phyloP scores from a whole-genome alignment of 2,329 filamentous ascomycete species.

The Aureobasidium leucospermi region DNA sequence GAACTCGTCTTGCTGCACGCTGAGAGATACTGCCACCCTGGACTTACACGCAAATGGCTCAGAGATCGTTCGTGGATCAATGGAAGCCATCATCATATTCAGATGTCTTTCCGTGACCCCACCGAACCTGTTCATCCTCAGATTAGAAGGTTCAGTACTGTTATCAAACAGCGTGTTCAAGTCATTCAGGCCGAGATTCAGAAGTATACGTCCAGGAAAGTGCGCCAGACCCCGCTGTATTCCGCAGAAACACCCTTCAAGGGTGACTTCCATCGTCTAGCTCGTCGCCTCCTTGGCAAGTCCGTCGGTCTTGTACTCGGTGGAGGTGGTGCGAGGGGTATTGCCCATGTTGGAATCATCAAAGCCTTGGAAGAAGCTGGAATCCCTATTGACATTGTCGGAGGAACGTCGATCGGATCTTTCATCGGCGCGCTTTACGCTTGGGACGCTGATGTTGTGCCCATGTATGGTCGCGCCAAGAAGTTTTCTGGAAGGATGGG shows the following conservation, averaged over 20 bases:
- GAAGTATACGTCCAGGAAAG: slow-evolving; percentile 90
- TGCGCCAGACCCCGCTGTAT: slow-evolving; percentile 83
- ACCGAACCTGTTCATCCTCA: slow-evolving; percentile 69
- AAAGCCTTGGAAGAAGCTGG: slow-evolving; percentile 91
- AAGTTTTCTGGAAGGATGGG: slow-evolving; percentile 98
- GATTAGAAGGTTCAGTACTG: slow-evolving; percentile 71
- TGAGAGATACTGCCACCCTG: slow-evolving; percentile 78
- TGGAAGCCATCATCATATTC: slow-evolving; percentile 92
- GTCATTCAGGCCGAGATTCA: slow-evolving; percentile 95
- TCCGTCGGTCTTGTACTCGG: slow-evolving; percentile 91
- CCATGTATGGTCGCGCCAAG: slow-evolving; percentile 93
- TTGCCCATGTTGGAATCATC: slow-evolving; percentile 90
- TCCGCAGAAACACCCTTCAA: slow-evolving; percentile 89
- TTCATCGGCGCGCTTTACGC: slow-evolving; percentile 95
- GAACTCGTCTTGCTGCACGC: slow-evolving; percentile 83
- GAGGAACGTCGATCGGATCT: slow-evolving; percentile 90
- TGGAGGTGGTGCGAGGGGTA: slow-evolving; percentile 84
- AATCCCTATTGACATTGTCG: slow-evolving; percentile 90
- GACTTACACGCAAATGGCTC: slow-evolving; percentile 81
- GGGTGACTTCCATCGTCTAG: slow-evolving; percentile 90
- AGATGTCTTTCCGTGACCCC: slow-evolving; percentile 80
- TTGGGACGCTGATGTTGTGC: slow-evolving; percentile 90
- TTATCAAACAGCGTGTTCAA: slow-evolving; percentile 86
- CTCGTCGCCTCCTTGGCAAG: slow-evolving; percentile 82
- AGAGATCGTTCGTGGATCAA: slow-evolving; percentile 93